phyloP scores from a whole-genome alignment of 805 yeast species.

The Monosporozyma servazzii region DNA sequence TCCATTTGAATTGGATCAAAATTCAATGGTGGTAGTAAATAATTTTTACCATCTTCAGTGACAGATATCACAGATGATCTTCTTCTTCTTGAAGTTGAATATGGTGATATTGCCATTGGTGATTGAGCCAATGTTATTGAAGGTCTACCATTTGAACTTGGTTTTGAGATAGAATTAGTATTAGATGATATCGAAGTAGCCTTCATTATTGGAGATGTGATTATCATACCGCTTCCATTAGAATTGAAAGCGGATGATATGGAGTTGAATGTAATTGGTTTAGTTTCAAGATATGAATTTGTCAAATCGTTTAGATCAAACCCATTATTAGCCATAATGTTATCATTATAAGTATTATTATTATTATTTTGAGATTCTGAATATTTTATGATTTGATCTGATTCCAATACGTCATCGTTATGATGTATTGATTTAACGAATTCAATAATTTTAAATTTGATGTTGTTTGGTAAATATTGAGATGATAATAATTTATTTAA shows the following conservation, averaged over 20 bases:
- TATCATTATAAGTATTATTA: neutral
- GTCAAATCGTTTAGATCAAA: neutral
- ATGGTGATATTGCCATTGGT: conserved; percentile 5
- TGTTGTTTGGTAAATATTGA: conserved; percentile 5
- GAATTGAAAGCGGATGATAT: neutral
- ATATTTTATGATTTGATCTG: neutral
- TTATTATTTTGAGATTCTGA: neutral
- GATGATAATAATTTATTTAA: conserved; percentile 9
- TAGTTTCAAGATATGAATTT: neutral
- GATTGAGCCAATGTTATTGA: conserved; percentile 6
- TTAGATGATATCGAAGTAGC: neutral
- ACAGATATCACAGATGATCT: conserved; percentile 9
- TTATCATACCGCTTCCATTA: neutral
- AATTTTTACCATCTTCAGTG: conserved; percentile 10
- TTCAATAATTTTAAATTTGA: conserved; percentile 9
- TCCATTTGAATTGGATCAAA: conserved; percentile 7
- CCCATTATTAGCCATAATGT: neutral
- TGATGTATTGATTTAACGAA: conserved; percentile 5
- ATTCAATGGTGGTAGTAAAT: conserved; percentile 10
- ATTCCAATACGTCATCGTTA: conserved; percentile 4
- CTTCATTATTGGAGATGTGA: neutral
- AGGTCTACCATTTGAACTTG: neutral
- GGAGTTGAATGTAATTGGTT: neutral
- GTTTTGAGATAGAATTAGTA: neutral
- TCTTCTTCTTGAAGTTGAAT: conserved; percentile 4